These are phyloP conservation scores for Rhizophagus clarus DNA, from an alignment of 192 early-diverging fungal genomes.

Conservation along the genomic window DNA sequence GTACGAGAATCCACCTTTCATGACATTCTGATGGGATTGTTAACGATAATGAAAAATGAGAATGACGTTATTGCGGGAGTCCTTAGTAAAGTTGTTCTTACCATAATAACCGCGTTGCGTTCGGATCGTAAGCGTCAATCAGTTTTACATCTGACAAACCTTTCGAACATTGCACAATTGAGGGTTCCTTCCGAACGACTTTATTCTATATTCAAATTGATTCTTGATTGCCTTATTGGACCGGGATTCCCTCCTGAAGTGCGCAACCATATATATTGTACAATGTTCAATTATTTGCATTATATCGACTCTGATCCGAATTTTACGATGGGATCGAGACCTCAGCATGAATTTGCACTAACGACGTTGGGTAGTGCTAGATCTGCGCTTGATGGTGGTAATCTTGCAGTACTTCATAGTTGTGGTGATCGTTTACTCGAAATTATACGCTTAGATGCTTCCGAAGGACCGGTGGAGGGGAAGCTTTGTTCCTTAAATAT, in stretches of 20 bases:
- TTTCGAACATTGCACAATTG: conserved; percentile 16
- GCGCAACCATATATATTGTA: conserved; percentile 22
- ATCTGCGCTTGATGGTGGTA: conserved; percentile 42
- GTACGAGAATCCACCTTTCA: conserved; percentile 59
- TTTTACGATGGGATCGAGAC: conserved; percentile 1
- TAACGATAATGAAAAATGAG: conserved; percentile 59
- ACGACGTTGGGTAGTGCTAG: conserved; percentile 21
- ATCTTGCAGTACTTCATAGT: conserved; percentile 51
- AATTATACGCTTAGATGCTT: conserved; percentile 77
- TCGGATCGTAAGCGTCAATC: conserved; percentile 57
- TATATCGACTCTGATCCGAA: conserved; percentile 22
- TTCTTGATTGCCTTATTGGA: conserved; percentile 34
- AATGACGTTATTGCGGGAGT: conserved; percentile 51
- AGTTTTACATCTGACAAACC: conserved; percentile 47
- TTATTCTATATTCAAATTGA: conserved; percentile 33
- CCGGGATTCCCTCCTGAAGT: conserved; percentile 6
- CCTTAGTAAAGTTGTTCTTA: conserved; percentile 59
- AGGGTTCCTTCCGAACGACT: conserved; percentile 36
- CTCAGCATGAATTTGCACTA: not conserved
- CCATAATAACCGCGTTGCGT: conserved; percentile 57
- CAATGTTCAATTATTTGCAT: conserved; percentile 25
- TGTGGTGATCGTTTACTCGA: conserved; percentile 76
- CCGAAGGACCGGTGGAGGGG: conserved; percentile 78
- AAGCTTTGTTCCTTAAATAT: conserved; percentile 83
- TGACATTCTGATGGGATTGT: conserved; percentile 69